Evolutionary conservation across 441 rosid species (phyloP).

Genomic region (Flueggea neowawraea): DNA sequence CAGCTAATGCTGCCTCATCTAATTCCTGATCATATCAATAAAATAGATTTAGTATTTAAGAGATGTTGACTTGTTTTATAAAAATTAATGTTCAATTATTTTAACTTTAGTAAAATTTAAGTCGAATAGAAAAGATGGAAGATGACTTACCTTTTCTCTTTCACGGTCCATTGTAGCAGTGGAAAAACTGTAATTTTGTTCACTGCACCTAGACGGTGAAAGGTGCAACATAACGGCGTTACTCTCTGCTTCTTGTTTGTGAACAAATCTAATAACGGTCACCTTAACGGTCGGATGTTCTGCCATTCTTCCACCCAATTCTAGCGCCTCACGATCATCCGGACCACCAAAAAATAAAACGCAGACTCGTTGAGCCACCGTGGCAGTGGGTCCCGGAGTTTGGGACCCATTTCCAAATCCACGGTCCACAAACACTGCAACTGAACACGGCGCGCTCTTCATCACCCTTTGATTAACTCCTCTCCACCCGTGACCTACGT

Average conservation of each 20-base stretch:
- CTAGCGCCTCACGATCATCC: slow-evolving; percentile 36
- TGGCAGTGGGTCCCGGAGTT: not conserved
- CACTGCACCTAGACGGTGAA: slow-evolving; percentile 2
- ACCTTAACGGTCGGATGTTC: slow-evolving; percentile 15
- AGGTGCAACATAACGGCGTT: not conserved
- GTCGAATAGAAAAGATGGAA: not conserved
- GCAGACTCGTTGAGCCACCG: slow-evolving; percentile 16
- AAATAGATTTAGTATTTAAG: no score
- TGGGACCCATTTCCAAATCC: slow-evolving; percentile 13
- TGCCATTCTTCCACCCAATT: slow-evolving; percentile 29
- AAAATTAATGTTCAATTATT: no score
- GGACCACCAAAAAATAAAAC: slow-evolving; percentile 35
- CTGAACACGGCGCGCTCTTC: slow-evolving; percentile 32
- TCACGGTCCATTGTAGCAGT: slow-evolving; percentile 1
- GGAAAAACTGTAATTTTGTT: slow-evolving; percentile 11
- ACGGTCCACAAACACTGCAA: slow-evolving; percentile 40
- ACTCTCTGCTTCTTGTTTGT: not conserved
- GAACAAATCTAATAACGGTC: slow-evolving; percentile 24
- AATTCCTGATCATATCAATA: slow-evolving; percentile 18
- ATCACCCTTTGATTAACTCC: slow-evolving; percentile 37
- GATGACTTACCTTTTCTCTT: slow-evolving; percentile 5
- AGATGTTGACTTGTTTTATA: no score
- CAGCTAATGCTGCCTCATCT: slow-evolving; percentile 22
- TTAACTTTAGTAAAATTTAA: no score
- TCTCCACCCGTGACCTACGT: slow-evolving; percentile 27